Conservation (phyloP, 768 basidiomycete genomes). For the Chiua virens region DNA sequence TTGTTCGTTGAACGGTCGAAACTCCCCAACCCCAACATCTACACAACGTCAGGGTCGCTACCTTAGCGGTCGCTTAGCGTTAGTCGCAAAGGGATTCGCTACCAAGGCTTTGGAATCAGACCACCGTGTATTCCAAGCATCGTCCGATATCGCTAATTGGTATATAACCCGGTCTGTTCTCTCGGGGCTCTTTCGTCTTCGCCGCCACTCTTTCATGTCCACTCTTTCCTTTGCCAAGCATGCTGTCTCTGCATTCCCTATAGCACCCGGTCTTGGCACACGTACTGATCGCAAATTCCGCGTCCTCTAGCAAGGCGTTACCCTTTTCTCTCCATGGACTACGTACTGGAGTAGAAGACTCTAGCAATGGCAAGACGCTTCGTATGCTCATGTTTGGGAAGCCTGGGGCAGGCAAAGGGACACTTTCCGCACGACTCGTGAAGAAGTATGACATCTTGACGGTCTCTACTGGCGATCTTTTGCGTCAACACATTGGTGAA, state of each 20-base stretch:
- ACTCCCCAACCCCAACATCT: not conserved
- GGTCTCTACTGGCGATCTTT: constrained; percentile 81
- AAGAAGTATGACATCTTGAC: constrained; percentile 78
- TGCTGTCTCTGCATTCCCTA: constrained; percentile 11
- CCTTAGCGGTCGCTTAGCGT: not conserved
- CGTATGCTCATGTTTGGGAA: constrained; percentile 61
- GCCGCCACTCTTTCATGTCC: constrained; percentile 16
- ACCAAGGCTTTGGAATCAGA: constrained; percentile 1
- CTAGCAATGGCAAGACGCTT: constrained; percentile 28
- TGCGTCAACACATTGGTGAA: constrained; percentile 81
- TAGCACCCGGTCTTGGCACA: constrained; percentile 9
- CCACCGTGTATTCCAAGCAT: constrained; percentile 8
- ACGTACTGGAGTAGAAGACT: constrained; percentile 29
- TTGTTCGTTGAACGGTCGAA: not conserved
- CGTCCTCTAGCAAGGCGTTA: constrained; percentile 39
- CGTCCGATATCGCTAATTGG: constrained; percentile 12
- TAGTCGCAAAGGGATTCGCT: not conserved
- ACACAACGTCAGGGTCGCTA: not conserved
- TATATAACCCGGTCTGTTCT: constrained; percentile 18
- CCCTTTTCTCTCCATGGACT: constrained; percentile 52
- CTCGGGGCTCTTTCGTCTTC: not conserved
- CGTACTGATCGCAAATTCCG: constrained; percentile 32
- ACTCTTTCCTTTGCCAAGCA: constrained; percentile 14
- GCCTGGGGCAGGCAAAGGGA: constrained; percentile 82
- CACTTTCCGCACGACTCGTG: constrained; percentile 70